phyloP scores from a whole-genome alignment of 345 rosid species.

The Bruguiera sexangula region DNA sequence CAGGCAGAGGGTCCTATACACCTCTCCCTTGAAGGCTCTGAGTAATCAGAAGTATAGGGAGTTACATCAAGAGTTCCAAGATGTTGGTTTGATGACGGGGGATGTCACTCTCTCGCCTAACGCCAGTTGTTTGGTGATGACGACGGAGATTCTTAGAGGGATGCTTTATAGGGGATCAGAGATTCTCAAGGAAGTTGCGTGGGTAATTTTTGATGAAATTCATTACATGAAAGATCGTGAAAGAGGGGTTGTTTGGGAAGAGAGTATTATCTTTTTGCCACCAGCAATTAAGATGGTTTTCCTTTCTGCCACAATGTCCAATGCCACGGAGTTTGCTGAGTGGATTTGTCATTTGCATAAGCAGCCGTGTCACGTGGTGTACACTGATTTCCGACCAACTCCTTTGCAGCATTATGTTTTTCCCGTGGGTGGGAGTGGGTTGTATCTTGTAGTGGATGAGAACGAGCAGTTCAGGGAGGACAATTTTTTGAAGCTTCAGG shows the following conservation, averaged over 20 bases:
- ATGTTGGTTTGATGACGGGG: constrained; percentile 99
- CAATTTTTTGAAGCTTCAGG: constrained; percentile 85
- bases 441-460: constrained; percentile 96
- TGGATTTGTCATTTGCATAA: constrained; percentile 95
- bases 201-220: constrained; percentile 98
- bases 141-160: constrained; percentile 93
- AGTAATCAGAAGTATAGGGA: constrained; percentile 98
- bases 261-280: constrained; percentile 90
- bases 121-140: constrained; percentile 95
- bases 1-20: constrained; percentile 89
- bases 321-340: constrained; percentile 95
- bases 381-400: constrained; percentile 95
- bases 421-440: constrained; percentile 85
- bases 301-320: constrained; percentile 97
- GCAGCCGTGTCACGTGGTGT: constrained; percentile 97
- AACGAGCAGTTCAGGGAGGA: constrained; percentile 91
- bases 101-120: constrained; percentile 95
- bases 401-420: constrained; percentile 98
- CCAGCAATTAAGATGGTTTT: constrained; percentile 98
- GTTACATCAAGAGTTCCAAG: constrained; percentile 83
- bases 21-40: constrained; percentile 95
- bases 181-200: constrained; percentile 93
- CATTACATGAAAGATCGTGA: constrained; percentile 99
- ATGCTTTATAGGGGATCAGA: constrained; percentile 96
- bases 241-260: constrained; percentile 99